Conservation (phyloP, 2,329 filamentous ascomycete species). For the Aspergillus sp. region DNA sequence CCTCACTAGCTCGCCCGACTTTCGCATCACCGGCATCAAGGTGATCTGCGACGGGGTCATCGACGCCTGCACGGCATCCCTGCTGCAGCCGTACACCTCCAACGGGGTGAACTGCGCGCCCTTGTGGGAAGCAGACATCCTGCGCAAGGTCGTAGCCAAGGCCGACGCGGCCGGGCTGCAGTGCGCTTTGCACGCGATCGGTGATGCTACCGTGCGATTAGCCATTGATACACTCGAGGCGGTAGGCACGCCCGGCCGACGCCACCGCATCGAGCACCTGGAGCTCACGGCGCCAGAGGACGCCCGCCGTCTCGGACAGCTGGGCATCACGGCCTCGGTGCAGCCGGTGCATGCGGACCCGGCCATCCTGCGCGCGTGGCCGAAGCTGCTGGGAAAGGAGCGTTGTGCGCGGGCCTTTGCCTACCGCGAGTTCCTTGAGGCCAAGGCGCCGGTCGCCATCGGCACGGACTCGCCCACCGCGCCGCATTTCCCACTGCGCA, state of each 20-base stretch:
- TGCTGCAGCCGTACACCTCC: slow-evolving; percentile 33
- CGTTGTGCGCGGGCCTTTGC: slow-evolving; percentile 48
- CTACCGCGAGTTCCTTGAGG: slow-evolving; percentile 46
- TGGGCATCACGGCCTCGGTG: slow-evolving; percentile 44
- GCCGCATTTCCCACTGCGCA: slow-evolving; percentile 42
- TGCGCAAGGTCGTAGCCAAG: slow-evolving; percentile 41
- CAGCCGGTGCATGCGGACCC: slow-evolving; percentile 42
- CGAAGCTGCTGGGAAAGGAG: slow-evolving; percentile 40
- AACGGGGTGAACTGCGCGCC: slow-evolving; percentile 36
- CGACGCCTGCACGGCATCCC: slow-evolving; percentile 40
- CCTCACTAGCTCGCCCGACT: slow-evolving; percentile 36
- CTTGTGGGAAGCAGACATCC: slow-evolving; percentile 43
- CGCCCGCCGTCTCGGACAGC: slow-evolving; percentile 41
- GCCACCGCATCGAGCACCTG: slow-evolving; percentile 52
- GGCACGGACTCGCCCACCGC: slow-evolving; percentile 51
- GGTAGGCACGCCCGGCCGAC: slow-evolving; percentile 29
- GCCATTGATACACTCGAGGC: slow-evolving; percentile 41
- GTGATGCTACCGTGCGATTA: slow-evolving; percentile 45
- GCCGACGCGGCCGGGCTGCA: slow-evolving; percentile 45
- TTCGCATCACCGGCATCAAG: slow-evolving; percentile 49
- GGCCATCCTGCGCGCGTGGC: slow-evolving; percentile 48
- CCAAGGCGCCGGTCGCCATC: slow-evolving; percentile 43
- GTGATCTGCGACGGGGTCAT: slow-evolving; percentile 50
- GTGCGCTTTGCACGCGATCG: slow-evolving; percentile 51
- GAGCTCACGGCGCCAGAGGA: slow-evolving; percentile 48